Evolutionary conservation across 208 protist species (phyloP).

Genomic region (Leptomonas pyrrhocoris): DNA sequence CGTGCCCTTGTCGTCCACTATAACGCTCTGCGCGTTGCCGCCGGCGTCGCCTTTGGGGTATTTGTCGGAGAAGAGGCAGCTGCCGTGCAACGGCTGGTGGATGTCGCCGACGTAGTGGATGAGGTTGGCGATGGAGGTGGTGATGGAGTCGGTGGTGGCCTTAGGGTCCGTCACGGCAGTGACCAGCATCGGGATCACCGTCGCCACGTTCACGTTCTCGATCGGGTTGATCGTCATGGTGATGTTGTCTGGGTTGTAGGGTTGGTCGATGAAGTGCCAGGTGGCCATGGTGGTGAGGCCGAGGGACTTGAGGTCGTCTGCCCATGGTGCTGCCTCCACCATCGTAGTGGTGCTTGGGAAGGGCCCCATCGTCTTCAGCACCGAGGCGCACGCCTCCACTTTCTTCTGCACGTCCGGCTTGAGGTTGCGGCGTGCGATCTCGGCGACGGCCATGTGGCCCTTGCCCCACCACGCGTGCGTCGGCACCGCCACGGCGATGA

Average conservation of each 20-base stretch:
- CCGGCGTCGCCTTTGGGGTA: slow-evolving; percentile 54
- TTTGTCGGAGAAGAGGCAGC: slow-evolving; percentile 36
- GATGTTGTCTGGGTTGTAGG: slow-evolving; percentile 46
- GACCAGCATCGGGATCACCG: slow-evolving; percentile 34
- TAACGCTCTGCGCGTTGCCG: slow-evolving; percentile 48
- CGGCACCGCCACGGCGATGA: slow-evolving; percentile 5
- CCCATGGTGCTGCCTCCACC: slow-evolving; percentile 53
- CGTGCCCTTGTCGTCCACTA: slow-evolving; percentile 15
- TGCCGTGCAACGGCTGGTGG: slow-evolving; percentile 23
- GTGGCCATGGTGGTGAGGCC: slow-evolving; percentile 40
- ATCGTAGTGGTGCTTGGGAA: slow-evolving; percentile 50
- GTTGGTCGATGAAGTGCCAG: slow-evolving; percentile 61
- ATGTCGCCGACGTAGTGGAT: slow-evolving; percentile 70
- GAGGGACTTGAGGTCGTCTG: slow-evolving; percentile 52
- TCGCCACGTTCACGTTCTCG: slow-evolving; percentile 38
- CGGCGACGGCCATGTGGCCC: slow-evolving; percentile 63
- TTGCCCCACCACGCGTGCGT: slow-evolving; percentile 58
- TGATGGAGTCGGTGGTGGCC: slow-evolving; percentile 20
- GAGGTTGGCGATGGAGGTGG: slow-evolving; percentile 44
- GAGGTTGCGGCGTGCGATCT: slow-evolving; percentile 56
- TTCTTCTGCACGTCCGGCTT: slow-evolving; percentile 19
- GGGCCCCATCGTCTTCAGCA: slow-evolving; percentile 30
- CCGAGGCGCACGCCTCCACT: slow-evolving; percentile 21
- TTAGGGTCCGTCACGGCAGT: slow-evolving; percentile 23
- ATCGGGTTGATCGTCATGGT: slow-evolving; percentile 21